phyloP scores from a whole-genome alignment of 2,329 filamentous ascomycete genomes.

The Hymenoscyphus fructigenus region DNA sequence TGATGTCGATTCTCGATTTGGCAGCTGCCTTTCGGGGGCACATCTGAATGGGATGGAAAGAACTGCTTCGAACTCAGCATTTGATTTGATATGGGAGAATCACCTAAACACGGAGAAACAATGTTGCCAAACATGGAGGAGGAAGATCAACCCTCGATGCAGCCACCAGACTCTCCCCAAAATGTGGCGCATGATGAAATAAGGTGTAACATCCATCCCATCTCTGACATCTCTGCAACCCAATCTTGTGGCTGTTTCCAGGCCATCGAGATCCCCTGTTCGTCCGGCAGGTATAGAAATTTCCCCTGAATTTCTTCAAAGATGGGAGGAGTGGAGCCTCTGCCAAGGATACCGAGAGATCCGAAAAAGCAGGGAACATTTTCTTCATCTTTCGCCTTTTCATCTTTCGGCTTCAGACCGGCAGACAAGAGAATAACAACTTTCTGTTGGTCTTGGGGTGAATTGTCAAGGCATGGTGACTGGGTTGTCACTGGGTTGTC shows the following conservation, averaged over 20 bases:
- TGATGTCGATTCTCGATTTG: background rate
- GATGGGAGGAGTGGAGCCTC: background rate
- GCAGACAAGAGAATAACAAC: background rate
- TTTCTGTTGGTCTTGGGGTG: background rate
- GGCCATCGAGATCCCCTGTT: background rate
- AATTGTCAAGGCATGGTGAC: background rate
- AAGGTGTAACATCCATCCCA: background rate
- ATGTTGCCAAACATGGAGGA: background rate
- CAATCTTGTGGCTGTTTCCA: background rate
- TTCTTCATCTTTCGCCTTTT: background rate
- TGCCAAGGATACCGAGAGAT: background rate
- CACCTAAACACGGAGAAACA: background rate
- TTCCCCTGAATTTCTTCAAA: background rate
- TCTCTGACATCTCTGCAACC: background rate
- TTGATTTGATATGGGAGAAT: background rate
- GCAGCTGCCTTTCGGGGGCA: background rate
- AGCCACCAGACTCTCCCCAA: background rate
- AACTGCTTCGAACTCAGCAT: background rate
- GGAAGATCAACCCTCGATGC: background rate
- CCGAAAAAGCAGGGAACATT: background rate
- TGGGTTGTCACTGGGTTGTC: background rate
- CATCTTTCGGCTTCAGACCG: background rate
- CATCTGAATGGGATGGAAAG: background rate
- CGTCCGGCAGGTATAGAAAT: background rate
- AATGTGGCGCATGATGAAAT: background rate